Base-by-base conservation (phyloP, 2,329 filamentous ascomycete genomes). In the Ophiognomonia clavigignenti-juglandacearum region DNA sequence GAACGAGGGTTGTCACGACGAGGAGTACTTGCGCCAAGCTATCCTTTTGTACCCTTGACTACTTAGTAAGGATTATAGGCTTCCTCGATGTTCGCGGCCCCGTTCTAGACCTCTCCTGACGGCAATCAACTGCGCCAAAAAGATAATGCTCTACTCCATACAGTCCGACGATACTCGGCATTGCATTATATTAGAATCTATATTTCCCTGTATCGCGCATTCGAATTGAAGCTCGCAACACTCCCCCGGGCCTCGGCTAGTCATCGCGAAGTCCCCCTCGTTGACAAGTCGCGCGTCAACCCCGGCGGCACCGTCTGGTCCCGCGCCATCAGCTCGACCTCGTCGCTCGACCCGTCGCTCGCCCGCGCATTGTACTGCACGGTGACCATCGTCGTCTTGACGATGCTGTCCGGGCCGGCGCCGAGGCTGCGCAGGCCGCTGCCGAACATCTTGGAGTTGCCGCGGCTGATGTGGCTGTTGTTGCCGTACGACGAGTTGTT, bases 341-440 rank as follows among this genome's bases (percentile, higher is more conserved):
- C 48, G 18, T 51, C 48, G n/a, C 45, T 48, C 19, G 45, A 43
- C 40, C 38, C 42, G 9, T 51, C 48, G 16, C 26, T 45, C 4
- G 37, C 38, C 32, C 48, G 18, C 19, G 13, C 14, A n/a, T 43
- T 40, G 10, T 51, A 51, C 16, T 47, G 47, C 6, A 51, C 48
- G 20, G 40, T 44, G 27, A 51, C 42, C 36, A 39, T 48, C 31
- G 48, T 51, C 11, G 48, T 51, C 45, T 51, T 51, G 36, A 51
- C 40, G 18, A 51, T 51, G 1, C 43, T 37, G 20, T 39, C 31
- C 43, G 41, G 35, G 24, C 31, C n/a, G n/a, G n/a, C 39, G 29
- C 38, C 31, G 20, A 40, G 41, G 1, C 45, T 45, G 18, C 41
- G 32, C 41, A 45, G 23, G 13, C 45, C 48, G 39, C 45, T 42